phyloP scores from a whole-genome alignment of 495 filamentous ascomycete species.

The Neurospora sp. region DNA sequence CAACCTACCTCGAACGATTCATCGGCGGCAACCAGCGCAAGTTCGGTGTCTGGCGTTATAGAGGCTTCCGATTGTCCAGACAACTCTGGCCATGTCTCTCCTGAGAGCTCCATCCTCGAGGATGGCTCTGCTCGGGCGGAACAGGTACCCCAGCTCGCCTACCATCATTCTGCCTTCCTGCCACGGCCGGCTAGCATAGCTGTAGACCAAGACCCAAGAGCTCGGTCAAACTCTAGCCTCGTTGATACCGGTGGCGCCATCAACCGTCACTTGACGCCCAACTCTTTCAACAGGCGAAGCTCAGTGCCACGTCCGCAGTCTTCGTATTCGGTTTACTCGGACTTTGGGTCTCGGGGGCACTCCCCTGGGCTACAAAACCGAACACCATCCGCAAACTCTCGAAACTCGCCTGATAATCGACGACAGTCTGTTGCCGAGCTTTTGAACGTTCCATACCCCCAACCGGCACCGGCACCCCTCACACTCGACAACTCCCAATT shows the following conservation, averaged over 20 bases:
- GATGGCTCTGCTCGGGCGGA: constrained; percentile 23
- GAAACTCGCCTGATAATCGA: constrained; percentile 64
- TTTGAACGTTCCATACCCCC: constrained; percentile 79
- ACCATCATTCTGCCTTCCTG: constrained; percentile 41
- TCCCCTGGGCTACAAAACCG: constrained; percentile 47
- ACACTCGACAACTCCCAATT: constrained; percentile 70
- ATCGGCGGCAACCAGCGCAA: constrained; percentile 39
- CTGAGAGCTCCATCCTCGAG: constrained; percentile 33
- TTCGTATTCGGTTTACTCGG: constrained; percentile 60
- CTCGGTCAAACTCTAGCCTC: constrained; percentile 37
- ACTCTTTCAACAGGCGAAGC: constrained; percentile 37
- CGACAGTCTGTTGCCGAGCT: constrained; percentile 79
- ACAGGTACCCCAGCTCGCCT: constrained; percentile 43
- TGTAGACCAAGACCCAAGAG: constrained; percentile 25
- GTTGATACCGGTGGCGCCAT: constrained; percentile 29
- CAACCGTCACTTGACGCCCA: constrained; percentile 50
- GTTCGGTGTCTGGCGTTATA: constrained; percentile 37
- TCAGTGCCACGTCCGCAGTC: constrained; percentile 58
- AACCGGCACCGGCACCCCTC: constrained; percentile 65
- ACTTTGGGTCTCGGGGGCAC: constrained; percentile 49
- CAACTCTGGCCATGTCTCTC: constrained; percentile 27
- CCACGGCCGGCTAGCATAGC: constrained; percentile 28
- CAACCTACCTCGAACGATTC: constrained; percentile 34
- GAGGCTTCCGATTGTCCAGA: constrained; percentile 31
- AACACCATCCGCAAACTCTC: constrained; percentile 51